Percentiles rank a stretch among this genome's conserved stretches.
These are phyloP conservation scores for Penstemon davidsonii DNA, from an alignment of 257 asterid genomes.

Conservation along the genomic window DNA sequence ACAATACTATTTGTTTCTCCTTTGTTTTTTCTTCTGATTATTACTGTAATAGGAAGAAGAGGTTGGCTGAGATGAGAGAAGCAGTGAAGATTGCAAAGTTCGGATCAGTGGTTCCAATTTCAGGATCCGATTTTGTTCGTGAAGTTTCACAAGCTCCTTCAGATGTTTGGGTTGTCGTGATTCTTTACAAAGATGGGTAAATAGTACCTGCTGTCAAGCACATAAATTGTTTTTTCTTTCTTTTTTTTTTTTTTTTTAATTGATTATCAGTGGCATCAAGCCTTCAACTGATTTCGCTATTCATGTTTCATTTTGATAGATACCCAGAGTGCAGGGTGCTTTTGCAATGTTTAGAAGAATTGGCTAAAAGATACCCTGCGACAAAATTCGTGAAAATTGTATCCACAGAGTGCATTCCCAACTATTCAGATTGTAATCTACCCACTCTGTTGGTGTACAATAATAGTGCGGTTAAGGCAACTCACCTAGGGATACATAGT, in stretches of 20 bases:
- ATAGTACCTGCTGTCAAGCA: background rate
- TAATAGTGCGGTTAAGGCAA: conserved; percentile 83
- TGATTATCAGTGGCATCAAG: no score
- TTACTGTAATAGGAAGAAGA: conserved; percentile 57
- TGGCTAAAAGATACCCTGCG: conserved; percentile 79
- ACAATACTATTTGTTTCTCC: no score
- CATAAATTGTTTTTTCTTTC: no score
- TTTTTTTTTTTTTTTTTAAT: no score
- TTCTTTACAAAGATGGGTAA: conserved; percentile 92
- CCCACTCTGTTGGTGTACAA: conserved; percentile 89
- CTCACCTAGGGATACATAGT: conserved; percentile 66
- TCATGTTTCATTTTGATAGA: conserved; percentile 30
- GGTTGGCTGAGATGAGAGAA: conserved; percentile 87
- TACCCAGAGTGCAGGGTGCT: conserved; percentile 75
- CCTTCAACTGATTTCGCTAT: background rate
- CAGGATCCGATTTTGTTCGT: conserved; percentile 96
- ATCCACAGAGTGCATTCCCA: conserved; percentile 95
- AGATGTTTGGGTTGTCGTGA: conserved; percentile 88
- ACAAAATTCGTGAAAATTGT: conserved; percentile 90
- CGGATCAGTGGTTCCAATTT: conserved; percentile 81
- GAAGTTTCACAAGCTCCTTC: conserved; percentile 96
- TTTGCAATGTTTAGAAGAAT: conserved; percentile 74
- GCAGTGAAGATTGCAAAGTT: conserved; percentile 74
- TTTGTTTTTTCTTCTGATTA: no score
- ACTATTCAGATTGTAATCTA: conserved; percentile 87